These are phyloP conservation scores for Osmanthus fragrans DNA, from an alignment of 257 asterid species.

Conservation along the genomic window DNA sequence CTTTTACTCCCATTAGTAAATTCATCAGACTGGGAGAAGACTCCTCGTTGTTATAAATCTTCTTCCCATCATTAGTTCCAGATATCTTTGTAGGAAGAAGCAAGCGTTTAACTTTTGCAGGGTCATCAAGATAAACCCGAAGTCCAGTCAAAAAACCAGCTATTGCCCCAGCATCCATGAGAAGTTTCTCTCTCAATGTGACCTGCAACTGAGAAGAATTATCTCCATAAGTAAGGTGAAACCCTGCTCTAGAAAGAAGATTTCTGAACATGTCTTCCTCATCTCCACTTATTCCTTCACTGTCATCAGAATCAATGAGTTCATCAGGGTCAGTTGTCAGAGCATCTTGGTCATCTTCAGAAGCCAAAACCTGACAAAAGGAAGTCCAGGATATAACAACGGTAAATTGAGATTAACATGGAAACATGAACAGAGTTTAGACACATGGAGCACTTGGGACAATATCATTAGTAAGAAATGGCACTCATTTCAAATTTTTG, in stretches of 20 bases:
- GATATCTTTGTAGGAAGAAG: constrained; percentile 95
- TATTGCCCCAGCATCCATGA: constrained; percentile 98
- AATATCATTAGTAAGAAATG: background rate
- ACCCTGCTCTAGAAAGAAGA: constrained; percentile 96
- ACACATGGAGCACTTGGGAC: background rate
- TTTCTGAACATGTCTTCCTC: constrained; percentile 96
- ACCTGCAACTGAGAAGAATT: constrained; percentile 91
- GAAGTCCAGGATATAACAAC: background rate
- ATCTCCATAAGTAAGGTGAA: constrained; percentile 96
- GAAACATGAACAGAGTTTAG: background rate
- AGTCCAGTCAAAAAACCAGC: constrained; percentile 98
- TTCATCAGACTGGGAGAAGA: constrained; percentile 98
- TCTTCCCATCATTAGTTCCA: constrained; percentile 69
- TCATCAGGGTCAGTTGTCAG: constrained; percentile 97
- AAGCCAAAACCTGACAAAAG: constrained; percentile 76
- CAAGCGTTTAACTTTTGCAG: constrained; percentile 93
- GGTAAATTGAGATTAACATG: background rate
- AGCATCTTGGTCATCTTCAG: constrained; percentile 99
- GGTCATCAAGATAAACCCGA: constrained; percentile 98
- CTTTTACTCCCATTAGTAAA: constrained; percentile 99
- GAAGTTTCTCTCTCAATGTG: constrained; percentile 94
- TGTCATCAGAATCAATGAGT: constrained; percentile 90
- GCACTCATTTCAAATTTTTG: background rate
- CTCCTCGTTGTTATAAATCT: constrained; percentile 64
- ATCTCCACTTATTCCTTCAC: constrained; percentile 95